phyloP scores from a whole-genome alignment of 2,329 filamentous ascomycete species.

The Zymoseptoria brevis region DNA sequence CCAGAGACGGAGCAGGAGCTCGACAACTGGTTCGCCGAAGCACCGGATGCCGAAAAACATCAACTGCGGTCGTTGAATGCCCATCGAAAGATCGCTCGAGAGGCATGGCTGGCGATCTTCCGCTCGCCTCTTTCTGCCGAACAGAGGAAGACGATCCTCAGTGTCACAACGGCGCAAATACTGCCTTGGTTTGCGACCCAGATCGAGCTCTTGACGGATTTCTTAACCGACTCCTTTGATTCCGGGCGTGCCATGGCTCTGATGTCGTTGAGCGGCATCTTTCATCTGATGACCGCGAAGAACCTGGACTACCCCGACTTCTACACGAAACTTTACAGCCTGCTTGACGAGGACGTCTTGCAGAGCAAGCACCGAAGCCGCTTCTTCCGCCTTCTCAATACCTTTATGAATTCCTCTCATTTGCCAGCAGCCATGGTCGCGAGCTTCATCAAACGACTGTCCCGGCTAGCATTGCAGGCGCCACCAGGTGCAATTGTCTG shows the following conservation, averaged over 20 bases:
- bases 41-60: slow-evolving; percentile 61
- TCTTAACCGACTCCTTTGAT: slow-evolving; percentile 89
- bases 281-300: slow-evolving; percentile 85
- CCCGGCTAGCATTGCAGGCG: slow-evolving; percentile 74
- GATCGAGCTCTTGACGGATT: slow-evolving; percentile 87
- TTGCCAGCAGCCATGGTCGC: slow-evolving; percentile 83
- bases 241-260: slow-evolving; percentile 78
- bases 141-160: slow-evolving; percentile 71
- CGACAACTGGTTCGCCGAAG: slow-evolving; percentile 58
- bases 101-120: slow-evolving; percentile 77
- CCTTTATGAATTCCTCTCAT: slow-evolving; percentile 85
- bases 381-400: slow-evolving; percentile 87
- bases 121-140: slow-evolving; percentile 57
- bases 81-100: slow-evolving; percentile 74
- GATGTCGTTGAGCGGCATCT: slow-evolving; percentile 83
- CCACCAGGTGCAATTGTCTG: slow-evolving; percentile 84
- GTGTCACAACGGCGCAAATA: slow-evolving; percentile 66
- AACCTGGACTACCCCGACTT: slow-evolving; percentile 84
- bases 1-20: slow-evolving; percentile 60
- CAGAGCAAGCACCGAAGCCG: slow-evolving; percentile 91
- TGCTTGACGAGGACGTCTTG: slow-evolving; percentile 75
- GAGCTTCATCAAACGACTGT: slow-evolving; percentile 91
- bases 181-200: slow-evolving; percentile 76
- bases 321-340: slow-evolving; percentile 86
- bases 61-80: slow-evolving; percentile 56